Conservation (phyloP, 2,329 filamentous ascomycete genomes). For the Aspergillus sp. region DNA sequence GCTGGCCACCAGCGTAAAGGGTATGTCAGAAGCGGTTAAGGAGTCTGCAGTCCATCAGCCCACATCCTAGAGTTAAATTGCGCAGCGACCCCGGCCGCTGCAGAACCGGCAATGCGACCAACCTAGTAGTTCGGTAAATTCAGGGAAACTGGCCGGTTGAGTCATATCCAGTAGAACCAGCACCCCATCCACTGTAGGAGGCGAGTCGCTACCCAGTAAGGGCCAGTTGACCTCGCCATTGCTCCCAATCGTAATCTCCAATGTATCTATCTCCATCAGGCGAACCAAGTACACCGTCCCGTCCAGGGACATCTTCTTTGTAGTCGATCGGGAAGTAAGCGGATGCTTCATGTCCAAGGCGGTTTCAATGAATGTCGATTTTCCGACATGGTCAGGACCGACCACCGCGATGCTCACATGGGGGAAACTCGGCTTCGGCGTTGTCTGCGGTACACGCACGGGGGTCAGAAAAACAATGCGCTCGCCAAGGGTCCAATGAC, state of each 20-base stretch:
- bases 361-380: conserved; percentile 60
- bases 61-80: not conserved
- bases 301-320: conserved; percentile 60
- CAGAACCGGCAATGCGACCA: conserved; percentile 47
- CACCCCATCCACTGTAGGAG: conserved; percentile 78
- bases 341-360: conserved; percentile 56
- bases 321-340: conserved; percentile 42
- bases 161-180: conserved; percentile 86
- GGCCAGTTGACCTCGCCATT: conserved; percentile 55
- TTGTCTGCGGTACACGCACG: conserved; percentile 20
- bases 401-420: conserved; percentile 62
- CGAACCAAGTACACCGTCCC: conserved; percentile 58
- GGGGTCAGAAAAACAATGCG: conserved; percentile 11
- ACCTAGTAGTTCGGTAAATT: conserved; percentile 77
- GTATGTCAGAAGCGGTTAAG: conserved; percentile 70
- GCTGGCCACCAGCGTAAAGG: conserved; percentile 79
- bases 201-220: conserved; percentile 60
- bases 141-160: conserved; percentile 71
- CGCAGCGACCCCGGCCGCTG: not conserved
- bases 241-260: conserved; percentile 53
- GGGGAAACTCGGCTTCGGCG: conserved; percentile 41
- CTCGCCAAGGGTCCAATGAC: not conserved
- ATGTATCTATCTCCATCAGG: conserved; percentile 57
- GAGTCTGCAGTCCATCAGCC: conserved; percentile 58
- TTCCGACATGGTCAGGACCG: conserved; percentile 57